These are phyloP conservation scores for Poterioochromonas sp. DNA, from an alignment of 352 stramenopile genomes.

Conservation along the genomic window DNA sequence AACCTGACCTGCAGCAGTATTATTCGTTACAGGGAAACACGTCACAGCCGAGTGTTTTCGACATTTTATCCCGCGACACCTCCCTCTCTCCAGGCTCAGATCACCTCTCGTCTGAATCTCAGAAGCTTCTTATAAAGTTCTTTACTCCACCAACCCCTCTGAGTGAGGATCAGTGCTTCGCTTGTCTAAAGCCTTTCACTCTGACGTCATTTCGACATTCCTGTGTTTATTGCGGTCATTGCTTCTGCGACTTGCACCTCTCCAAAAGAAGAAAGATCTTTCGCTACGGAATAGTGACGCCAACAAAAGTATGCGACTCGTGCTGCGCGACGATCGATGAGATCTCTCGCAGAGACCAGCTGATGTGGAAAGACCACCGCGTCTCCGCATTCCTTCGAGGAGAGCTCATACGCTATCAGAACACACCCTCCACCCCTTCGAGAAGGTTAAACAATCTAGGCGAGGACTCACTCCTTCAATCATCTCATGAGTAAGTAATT, in stretches of 20 bases:
- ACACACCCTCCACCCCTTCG: too few species aligned
- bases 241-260: not conserved
- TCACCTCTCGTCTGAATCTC: not conserved
- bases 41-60: too few species aligned
- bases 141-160: not conserved
- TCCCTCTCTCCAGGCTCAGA: too few species aligned
- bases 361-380: not conserved
- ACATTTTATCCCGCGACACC: too few species aligned
- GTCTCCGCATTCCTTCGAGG: not conserved
- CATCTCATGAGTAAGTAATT: too few species aligned
- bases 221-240: not conserved
- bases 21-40: not conserved
- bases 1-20: not conserved
- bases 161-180: not conserved
- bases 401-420: not conserved
- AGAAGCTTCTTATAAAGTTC: not conserved
- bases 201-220: not conserved
- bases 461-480: too few species aligned
- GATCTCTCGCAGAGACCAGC: not conserved
- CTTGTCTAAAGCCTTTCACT: not conserved
- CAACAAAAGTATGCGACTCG: not conserved
- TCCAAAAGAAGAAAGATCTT: not conserved
- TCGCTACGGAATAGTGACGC: not conserved
- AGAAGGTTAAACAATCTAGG: too few species aligned
- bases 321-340: not conserved